Conservation (phyloP, 495 filamentous ascomycete species). For the Talaromyces adpressus region DNA sequence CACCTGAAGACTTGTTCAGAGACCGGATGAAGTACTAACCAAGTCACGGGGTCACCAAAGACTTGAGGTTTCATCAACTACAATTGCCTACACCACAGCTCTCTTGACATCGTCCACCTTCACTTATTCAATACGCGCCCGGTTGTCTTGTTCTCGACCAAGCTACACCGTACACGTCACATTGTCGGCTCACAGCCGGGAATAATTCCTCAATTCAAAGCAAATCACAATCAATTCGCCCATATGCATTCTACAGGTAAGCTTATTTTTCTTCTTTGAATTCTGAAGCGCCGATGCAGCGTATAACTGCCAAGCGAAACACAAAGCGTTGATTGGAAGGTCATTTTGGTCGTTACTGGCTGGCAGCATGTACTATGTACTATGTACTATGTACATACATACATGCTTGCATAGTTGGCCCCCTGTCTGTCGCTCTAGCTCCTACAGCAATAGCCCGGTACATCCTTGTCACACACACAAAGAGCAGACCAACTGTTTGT, state of each 20-base stretch:
- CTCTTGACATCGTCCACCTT: background rate
- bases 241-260: slow-evolving; percentile 5
- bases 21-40: background rate
- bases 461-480: slow-evolving; percentile 8
- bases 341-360: slow-evolving; percentile 5
- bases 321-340: slow-evolving; percentile 1
- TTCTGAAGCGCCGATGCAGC: background rate
- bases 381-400: background rate
- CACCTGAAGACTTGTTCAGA: background rate
- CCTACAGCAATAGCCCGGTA: background rate
- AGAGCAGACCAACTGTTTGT: background rate
- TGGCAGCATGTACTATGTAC: background rate
- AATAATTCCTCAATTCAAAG: background rate
- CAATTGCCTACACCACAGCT: background rate
- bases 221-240: background rate
- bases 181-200: background rate
- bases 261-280: slow-evolving; percentile 3
- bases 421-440: slow-evolving; percentile 2
- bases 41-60: background rate
- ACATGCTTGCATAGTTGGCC: background rate
- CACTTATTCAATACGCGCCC: background rate
- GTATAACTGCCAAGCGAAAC: background rate
- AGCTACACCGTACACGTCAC: background rate
- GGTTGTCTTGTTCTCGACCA: background rate
- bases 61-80: background rate